These are phyloP conservation scores for Talaromyces sp. DNA, from an alignment of 2,329 filamentous ascomycete species.

Conservation along the genomic window DNA sequence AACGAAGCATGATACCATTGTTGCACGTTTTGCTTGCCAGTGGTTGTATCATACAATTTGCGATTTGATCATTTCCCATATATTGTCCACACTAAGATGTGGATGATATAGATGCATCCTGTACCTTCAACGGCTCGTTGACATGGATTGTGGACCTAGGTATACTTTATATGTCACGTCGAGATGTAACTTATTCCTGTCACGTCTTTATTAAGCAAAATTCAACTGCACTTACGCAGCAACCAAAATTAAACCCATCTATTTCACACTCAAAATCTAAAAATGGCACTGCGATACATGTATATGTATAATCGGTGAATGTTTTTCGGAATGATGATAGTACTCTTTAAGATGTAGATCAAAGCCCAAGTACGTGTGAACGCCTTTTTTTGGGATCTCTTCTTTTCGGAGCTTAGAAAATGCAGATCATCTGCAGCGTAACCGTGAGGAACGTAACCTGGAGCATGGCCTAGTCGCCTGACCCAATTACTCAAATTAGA, in stretches of 20 bases:
- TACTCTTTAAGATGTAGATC: background rate
- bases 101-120: background rate
- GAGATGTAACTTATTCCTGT: background rate
- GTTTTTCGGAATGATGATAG: background rate
- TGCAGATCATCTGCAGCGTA: slow-evolving; percentile 7
- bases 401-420: background rate
- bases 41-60: background rate
- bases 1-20: background rate
- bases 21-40: background rate
- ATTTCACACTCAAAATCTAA: too few species aligned
- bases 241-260: too few species aligned
- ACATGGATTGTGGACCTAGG: background rate
- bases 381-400: background rate
- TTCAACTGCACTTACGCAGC: too few species aligned
- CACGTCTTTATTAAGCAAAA: background rate
- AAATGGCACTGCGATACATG: too few species aligned
- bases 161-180: background rate
- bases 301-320: background rate
- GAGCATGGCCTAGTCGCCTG: background rate
- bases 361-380: background rate
- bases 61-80: background rate
- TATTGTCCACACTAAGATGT: too few species aligned
- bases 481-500: background rate
- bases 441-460: background rate
- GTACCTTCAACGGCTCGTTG: background rate